Evolutionary conservation across 495 filamentous ascomycete genomes (phyloP), one percentile per base, ranked within the genome.

Genomic region (Penicillium salamii): DNA sequence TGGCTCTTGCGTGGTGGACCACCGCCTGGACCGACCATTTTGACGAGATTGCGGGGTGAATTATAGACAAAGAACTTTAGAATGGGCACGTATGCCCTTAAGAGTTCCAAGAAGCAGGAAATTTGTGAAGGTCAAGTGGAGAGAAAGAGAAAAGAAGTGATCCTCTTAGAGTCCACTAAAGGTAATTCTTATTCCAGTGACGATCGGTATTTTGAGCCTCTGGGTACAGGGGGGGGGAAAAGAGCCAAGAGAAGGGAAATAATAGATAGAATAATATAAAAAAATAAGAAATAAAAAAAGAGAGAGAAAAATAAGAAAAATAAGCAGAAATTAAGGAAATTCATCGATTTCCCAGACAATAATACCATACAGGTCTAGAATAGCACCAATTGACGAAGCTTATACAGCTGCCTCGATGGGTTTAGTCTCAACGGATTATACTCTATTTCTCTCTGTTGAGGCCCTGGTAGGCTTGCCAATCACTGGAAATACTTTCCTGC

Each of bases 1-100:
- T 98, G 93, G 73, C 92, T 90, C 65, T 77, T 80, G 53, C 77
- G 75, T 46, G 77, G 75, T 46, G 77, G 76, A 49, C 76, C 77
- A 59, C 74, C 75, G 52, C 75, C 74, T 42, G 75, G 74, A 55
- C 74, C 74, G 48, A 73, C 71, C 75, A 78, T 78, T 38, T 38
- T 67, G 57, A 40, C 14, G 20, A 38, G 14, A 26, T 29, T 24
- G 31, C 41, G 38, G 24, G 38, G 36, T 9, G 29, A 50, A 49
- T 13, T 29, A 26, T 26, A 26, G 23, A 26, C n/a, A n/a, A n/a
- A n/a, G n/a, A n/a, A n/a, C n/a, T n/a, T n/a, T 26, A 3, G 3
- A 26, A 26, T 26, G 23, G 23, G 23, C 23, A 26, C 23, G 23
- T 26, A 26, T 26, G 23, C 23, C 23, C 23, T 26, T 26, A 8